A percentile compares a stretch with the other conserved stretches of the same genome.
phyloP scores from a whole-genome alignment of 176 grass and related monocot species.

The Ensete glaucum region DNA sequence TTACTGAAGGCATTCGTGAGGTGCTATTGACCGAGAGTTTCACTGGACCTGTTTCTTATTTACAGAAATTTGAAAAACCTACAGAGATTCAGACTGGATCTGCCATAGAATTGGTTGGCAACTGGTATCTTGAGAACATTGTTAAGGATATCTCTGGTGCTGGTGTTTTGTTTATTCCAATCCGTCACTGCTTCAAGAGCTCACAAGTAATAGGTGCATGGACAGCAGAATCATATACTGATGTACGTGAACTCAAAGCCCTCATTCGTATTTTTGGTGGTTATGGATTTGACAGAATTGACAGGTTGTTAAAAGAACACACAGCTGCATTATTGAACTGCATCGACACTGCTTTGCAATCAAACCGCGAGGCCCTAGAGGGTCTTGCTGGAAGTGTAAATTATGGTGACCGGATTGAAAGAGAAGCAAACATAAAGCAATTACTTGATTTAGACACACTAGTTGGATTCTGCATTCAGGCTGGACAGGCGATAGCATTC shows the following conservation, averaged over 20 bases:
- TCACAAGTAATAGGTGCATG: conserved; percentile 54
- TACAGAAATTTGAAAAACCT: conserved; percentile 74
- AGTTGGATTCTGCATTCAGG: conserved; percentile 81
- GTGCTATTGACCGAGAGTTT: conserved; percentile 75
- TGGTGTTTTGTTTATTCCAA: conserved; percentile 55
- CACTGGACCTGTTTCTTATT: conserved; percentile 62
- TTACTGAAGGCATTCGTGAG: conserved; percentile 92
- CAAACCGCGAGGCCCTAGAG: conserved; percentile 81
- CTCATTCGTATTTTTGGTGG: conserved; percentile 79
- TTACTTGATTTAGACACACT: conserved; percentile 82
- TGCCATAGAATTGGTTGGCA: conserved; percentile 66
- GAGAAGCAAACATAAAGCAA: conserved; percentile 86
- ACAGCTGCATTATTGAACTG: conserved; percentile 86
- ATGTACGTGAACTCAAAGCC: conserved; percentile 78
- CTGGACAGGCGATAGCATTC: conserved; percentile 87
- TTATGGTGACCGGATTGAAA: conserved; percentile 86
- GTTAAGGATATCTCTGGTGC: conserved; percentile 62
- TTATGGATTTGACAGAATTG: conserved; percentile 86
- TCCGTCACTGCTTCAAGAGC: conserved; percentile 66
- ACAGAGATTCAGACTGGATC: conserved; percentile 55
- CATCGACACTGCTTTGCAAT: conserved; percentile 74
- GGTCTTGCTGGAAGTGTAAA: conserved; percentile 71
- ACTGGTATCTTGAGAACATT: conserved; percentile 91
- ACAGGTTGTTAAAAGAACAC: conserved; percentile 74
- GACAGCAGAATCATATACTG: conserved; percentile 81